Evolutionary conservation across 352 stramenopile species (phyloP).

Genomic region (Paralagenidium karlingii): DNA sequence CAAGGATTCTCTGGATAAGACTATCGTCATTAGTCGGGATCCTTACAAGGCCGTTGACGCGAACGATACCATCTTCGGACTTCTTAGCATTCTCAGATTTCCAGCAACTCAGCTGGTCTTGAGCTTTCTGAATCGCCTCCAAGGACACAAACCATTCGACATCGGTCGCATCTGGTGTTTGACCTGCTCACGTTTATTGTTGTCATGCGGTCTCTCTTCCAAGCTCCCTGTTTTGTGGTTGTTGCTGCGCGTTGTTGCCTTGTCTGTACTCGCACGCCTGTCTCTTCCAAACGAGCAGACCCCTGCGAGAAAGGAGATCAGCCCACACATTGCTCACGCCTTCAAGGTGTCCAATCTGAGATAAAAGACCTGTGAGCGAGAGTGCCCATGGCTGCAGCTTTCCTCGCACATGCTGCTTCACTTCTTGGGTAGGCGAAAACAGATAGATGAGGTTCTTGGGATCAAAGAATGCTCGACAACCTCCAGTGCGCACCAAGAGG

Average conservation of each 20-base stretch:
- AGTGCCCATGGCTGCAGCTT: background rate
- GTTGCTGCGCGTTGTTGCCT: background rate
- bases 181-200: too few species aligned
- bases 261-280: background rate
- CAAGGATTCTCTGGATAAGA: slow-evolving; percentile 6
- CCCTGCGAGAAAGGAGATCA: slow-evolving; percentile 8
- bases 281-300: background rate
- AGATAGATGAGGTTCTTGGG: background rate
- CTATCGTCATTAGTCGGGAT: background rate
- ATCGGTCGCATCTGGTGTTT: background rate
- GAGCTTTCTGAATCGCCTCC: background rate
- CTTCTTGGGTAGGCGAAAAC: background rate
- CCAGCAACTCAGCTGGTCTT: background rate
- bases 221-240: background rate
- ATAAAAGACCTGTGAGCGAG: background rate
- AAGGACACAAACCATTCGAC: background rate
- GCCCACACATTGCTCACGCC: slow-evolving; percentile 5
- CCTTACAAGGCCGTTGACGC: background rate
- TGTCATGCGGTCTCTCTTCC: background rate
- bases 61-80: background rate
- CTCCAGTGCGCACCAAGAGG: background rate
- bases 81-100: too few species aligned
- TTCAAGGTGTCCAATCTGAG: slow-evolving; percentile 2
- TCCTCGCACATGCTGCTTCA: background rate
- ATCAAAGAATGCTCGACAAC: background rate